Evolutionary conservation across 176 grass and related monocot species (phyloP).

Genomic region (Areca catechu): DNA sequence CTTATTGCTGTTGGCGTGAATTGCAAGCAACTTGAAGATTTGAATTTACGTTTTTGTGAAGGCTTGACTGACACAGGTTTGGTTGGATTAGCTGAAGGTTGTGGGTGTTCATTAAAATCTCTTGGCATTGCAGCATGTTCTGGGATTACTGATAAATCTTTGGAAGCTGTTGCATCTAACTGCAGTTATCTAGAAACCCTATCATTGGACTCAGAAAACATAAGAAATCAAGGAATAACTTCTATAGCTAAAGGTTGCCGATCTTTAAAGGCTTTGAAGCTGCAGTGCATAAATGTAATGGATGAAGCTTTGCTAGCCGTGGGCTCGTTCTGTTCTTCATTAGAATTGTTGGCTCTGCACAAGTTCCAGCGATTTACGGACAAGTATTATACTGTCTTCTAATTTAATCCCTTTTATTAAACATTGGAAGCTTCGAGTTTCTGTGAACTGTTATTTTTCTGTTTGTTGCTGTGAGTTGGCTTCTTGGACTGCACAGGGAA

Average conservation of each 20-base stretch:
- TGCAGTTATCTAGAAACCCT: conserved; percentile 49
- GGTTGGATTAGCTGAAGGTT: conserved; percentile 48
- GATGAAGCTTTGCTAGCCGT: conserved; percentile 71
- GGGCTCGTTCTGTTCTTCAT: conserved; percentile 59
- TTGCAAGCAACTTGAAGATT: conserved; percentile 57
- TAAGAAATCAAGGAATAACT: conserved; percentile 53
- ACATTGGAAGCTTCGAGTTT: neutral
- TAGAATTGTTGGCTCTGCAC: conserved; percentile 60
- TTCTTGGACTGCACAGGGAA: neutral
- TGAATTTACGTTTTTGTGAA: conserved; percentile 59
- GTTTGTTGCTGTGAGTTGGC: neutral
- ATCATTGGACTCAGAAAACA: conserved; percentile 48
- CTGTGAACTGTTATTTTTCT: neutral
- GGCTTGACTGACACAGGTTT: conserved; percentile 68
- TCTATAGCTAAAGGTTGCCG: conserved; percentile 63
- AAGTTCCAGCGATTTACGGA: conserved; percentile 84
- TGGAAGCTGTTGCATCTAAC: conserved; percentile 65
- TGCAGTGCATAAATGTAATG: conserved; percentile 52
- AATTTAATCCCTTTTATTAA: neutral
- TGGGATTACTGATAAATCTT: conserved; percentile 71
- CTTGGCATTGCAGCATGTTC: conserved; percentile 49
- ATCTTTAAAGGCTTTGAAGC: conserved; percentile 59
- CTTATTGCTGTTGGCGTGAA: conserved; percentile 61
- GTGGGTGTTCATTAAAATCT: conserved; percentile 44
- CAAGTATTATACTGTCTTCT: conserved; percentile 33